phyloP scores from a whole-genome alignment of 768 basidiomycete genomes.

The Kwoniella heveanensis region DNA sequence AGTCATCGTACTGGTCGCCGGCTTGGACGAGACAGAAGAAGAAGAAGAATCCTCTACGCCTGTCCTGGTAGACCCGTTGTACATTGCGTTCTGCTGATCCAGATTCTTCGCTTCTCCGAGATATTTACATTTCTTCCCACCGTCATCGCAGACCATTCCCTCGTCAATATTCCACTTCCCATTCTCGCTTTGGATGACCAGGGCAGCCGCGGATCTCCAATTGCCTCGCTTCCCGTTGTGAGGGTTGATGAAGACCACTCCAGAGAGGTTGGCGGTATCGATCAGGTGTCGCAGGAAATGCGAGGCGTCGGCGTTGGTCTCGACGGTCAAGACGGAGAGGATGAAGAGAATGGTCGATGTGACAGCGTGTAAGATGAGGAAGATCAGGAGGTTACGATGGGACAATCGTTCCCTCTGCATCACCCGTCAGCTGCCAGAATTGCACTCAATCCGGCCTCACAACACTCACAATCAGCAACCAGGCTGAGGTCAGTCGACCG shows the following conservation, averaged over 20 bases:
- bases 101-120: neutral
- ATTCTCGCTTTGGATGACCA: conserved; percentile 1
- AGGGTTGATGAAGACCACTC: conserved; percentile 16
- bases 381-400: conserved; percentile 13
- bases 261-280: conserved; percentile 15
- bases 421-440: neutral
- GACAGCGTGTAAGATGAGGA: conserved; percentile 12
- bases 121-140: conserved; percentile 1
- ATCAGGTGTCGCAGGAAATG: conserved; percentile 22
- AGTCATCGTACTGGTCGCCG: neutral
- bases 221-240: conserved; percentile 8
- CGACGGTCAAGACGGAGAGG: conserved; percentile 12
- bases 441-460: no score
- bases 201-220: conserved; percentile 15
- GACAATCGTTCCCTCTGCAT: conserved; percentile 2
- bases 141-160: neutral
- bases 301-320: conserved; percentile 13
- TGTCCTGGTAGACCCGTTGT: neutral
- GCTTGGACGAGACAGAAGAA: neutral
- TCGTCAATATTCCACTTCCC: neutral
- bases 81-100: neutral
- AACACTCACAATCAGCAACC: conserved; percentile 10
- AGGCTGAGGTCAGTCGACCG: conserved; percentile 11
- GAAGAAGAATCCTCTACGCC: neutral
- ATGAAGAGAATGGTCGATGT: conserved; percentile 5